Evolutionary conservation across 2,329 filamentous ascomycete species (phyloP).

Genomic region (Trichoderma brevicompactum): DNA sequence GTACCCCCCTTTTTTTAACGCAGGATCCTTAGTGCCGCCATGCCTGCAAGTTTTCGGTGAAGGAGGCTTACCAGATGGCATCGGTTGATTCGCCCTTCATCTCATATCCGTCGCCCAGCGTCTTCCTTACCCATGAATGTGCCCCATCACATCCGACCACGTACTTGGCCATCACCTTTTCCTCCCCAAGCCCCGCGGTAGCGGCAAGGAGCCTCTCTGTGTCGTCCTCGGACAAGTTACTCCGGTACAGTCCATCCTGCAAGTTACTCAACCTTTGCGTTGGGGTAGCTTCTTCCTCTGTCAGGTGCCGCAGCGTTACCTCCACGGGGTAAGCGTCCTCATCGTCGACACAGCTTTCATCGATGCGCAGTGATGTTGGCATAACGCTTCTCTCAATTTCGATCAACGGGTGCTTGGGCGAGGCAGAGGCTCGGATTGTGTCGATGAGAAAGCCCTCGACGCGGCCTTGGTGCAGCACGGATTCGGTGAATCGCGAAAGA

Average conservation of each 20-base stretch:
- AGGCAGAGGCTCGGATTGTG: constrained; percentile 58
- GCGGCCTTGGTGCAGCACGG: constrained; percentile 71
- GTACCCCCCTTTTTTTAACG: constrained; percentile 43
- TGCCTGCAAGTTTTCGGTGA: background rate
- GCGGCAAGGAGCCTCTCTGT: constrained; percentile 54
- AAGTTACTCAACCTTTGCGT: constrained; percentile 39
- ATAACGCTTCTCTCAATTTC: constrained; percentile 64
- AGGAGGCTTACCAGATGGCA: constrained; percentile 48
- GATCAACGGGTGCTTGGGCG: constrained; percentile 43
- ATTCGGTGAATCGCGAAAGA: constrained; percentile 65
- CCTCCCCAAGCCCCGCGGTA: constrained; percentile 35
- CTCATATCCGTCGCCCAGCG: constrained; percentile 55
- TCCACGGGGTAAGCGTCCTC: constrained; percentile 62
- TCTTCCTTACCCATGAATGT: constrained; percentile 65
- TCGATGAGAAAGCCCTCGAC: constrained; percentile 71
- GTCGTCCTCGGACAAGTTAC: constrained; percentile 61
- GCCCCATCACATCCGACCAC: constrained; percentile 72
- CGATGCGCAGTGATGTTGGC: constrained; percentile 59
- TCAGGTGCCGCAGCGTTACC: constrained; percentile 60
- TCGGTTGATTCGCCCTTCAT: constrained; percentile 61
- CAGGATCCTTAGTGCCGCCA: background rate
- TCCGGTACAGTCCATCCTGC: constrained; percentile 61
- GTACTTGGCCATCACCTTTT: constrained; percentile 54
- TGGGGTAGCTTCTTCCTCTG: constrained; percentile 61
- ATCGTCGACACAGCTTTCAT: constrained; percentile 55